phyloP scores from a whole-genome alignment of 129 eudicot genomes.

The Kitagawia praeruptora region DNA sequence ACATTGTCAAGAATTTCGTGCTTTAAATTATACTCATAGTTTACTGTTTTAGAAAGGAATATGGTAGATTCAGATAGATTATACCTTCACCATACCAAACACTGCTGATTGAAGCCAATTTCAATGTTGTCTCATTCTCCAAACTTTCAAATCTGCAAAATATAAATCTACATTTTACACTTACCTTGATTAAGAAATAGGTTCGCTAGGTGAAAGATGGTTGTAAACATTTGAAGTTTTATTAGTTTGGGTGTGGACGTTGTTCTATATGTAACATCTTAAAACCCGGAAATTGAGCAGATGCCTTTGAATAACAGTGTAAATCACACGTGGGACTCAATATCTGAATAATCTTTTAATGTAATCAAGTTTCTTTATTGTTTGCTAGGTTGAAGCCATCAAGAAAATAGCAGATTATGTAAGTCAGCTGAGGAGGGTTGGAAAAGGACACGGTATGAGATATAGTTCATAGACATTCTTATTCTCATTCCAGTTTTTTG shows the following conservation, averaged over 20 bases:
- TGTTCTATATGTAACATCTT: background rate
- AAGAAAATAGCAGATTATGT: constrained; percentile 89
- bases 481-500: background rate
- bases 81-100: background rate
- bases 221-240: background rate
- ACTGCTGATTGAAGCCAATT: background rate
- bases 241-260: background rate
- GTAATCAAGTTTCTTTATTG: background rate
- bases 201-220: too few relatives aligned
- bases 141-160: background rate
- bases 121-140: background rate
- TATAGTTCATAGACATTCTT: background rate
- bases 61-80: background rate
- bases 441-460: constrained; percentile 89
- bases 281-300: background rate
- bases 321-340: background rate
- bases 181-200: background rate
- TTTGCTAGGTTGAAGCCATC: constrained; percentile 77
- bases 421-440: constrained; percentile 77
- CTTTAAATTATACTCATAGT: background rate
- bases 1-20: background rate
- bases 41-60: background rate
- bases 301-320: background rate
- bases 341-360: background rate
- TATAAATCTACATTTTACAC: too few relatives aligned